Base-by-base conservation (phyloP, 352 stramenopile species). In the Phytophthora fragariae region DNA sequence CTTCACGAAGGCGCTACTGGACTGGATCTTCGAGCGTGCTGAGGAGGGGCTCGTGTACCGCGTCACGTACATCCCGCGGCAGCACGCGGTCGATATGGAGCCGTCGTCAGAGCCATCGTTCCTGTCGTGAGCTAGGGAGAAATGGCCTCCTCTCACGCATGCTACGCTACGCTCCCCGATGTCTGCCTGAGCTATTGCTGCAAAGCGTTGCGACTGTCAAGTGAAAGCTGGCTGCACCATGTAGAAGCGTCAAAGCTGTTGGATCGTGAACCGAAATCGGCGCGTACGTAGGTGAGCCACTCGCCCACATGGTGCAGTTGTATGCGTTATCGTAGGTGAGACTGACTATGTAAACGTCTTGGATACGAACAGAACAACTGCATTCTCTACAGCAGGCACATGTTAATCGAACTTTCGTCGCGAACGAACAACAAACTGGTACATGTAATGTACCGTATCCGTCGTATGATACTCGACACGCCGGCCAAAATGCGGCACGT, bases 1-100 rank as follows among this genome's bases (percentile, higher is more conserved):
- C 61, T 93, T 95, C 56, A 86, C 85, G 11, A 84, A 88, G 35
- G 62, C 54, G 35, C 69, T 93, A 62, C 77, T 95, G 46, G 77
- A 84, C 65, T 93, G 88, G 86, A 70, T 93, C 46, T 79, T 77
- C 44, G 80, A 79, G 7, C 68, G 79, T 27, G 59, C 74, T 52
- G 57, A 80, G 10, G 77, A 92, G 41, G 75, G 77, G 7, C 59
- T 54, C 5, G 77, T 85, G 5, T 85, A 92, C 62, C 57, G 70
- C 4, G 71, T 91, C 17, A 77, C 79, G n/a, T 94, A 91, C 57
- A 52, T 64, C 15, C 87, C 86, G 4, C 74, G 81, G 14, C 70
- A 77, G 33, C 86, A 92, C 39, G 62, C 70, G 37, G 65, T 93
- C 62, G 75, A 88, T 56, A 84, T 93, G 77, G 47, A 59, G 6